Evolutionary conservation across 805 yeast genomes (phyloP).

Genomic region (Metschnikowia proteae): DNA sequence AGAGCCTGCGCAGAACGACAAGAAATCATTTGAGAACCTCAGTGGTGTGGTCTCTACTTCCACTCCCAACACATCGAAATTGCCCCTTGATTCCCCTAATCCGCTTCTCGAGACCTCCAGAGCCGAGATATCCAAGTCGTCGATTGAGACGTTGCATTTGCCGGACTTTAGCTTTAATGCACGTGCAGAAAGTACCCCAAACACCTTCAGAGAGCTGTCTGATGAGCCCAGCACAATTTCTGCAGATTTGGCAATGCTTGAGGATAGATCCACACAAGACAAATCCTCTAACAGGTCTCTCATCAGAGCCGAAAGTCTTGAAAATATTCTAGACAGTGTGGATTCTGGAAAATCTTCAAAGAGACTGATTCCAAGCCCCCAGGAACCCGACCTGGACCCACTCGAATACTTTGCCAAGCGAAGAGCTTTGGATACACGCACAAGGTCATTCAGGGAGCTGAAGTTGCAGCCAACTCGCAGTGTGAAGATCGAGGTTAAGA

Average conservation of each 20-base stretch:
- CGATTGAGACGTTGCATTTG: background rate
- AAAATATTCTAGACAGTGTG: conserved; percentile 3
- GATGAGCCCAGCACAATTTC: background rate
- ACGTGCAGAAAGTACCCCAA: background rate
- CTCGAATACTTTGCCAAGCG: conserved; percentile 3
- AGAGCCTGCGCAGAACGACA: background rate
- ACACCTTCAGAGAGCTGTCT: background rate
- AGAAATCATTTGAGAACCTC: background rate
- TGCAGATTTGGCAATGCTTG: conserved; percentile 2
- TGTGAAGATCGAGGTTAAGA: conserved; percentile 4
- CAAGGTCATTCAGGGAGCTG: background rate
- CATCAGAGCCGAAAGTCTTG: conserved; percentile 1
- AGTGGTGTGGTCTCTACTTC: conserved; percentile 1
- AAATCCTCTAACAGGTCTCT: background rate
- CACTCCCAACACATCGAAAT: conserved; percentile 3
- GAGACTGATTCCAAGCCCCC: background rate
- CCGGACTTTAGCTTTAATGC: background rate
- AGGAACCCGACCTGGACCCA: conserved; percentile 1
- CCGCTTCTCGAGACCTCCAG: background rate
- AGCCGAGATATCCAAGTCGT: background rate
- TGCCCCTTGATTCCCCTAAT: background rate
- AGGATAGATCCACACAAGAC: background rate
- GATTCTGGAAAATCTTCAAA: background rate
- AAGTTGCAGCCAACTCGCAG: conserved; percentile 4
- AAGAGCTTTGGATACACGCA: conserved; percentile 1